Percentiles rank a stretch among this genome's conserved stretches.
phyloP scores from a whole-genome alignment of 306 rosid genomes.

The Castanea crenata region DNA sequence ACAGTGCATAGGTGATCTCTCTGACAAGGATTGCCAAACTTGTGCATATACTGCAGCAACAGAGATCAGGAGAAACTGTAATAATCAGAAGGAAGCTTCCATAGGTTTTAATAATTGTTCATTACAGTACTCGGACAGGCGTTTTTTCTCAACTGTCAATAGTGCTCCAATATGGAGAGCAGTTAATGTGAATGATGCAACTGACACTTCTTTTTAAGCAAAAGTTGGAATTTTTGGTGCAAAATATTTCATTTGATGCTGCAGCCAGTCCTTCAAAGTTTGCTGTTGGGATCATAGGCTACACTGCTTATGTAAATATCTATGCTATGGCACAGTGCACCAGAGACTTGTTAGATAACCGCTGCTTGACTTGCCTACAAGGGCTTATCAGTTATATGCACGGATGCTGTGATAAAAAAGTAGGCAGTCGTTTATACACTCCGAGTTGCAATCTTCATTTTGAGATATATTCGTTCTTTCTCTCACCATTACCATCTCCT shows the following conservation, averaged over 20 bases:
- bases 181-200: background rate
- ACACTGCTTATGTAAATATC: background rate
- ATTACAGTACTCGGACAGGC: conserved; percentile 18
- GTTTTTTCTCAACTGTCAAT: conserved; percentile 12
- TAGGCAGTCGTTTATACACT: conserved; percentile 11
- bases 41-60: conserved; percentile 22
- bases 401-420: background rate
- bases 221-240: conserved; percentile 5
- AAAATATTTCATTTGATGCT: conserved; percentile 9
- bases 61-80: conserved; percentile 14
- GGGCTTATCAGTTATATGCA: conserved; percentile 1
- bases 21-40: conserved; percentile 15
- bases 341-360: conserved; percentile 10
- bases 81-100: conserved; percentile 28
- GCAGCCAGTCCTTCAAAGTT: conserved; percentile 26
- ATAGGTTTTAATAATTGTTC: conserved; percentile 5
- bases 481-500: background rate
- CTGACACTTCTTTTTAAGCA: background rate
- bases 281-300: background rate
- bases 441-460: conserved; percentile 28
- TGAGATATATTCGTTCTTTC: conserved; percentile 9
- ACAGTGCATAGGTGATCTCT: conserved; percentile 26
- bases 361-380: conserved; percentile 31
- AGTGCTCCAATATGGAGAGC: background rate
- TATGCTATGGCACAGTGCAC: conserved; percentile 29